Percentiles rank a stretch among this genome's conserved stretches.
Evolutionary conservation across 768 basidiomycete species (phyloP).

Genomic region (Tricholoma hemisulphureum): DNA sequence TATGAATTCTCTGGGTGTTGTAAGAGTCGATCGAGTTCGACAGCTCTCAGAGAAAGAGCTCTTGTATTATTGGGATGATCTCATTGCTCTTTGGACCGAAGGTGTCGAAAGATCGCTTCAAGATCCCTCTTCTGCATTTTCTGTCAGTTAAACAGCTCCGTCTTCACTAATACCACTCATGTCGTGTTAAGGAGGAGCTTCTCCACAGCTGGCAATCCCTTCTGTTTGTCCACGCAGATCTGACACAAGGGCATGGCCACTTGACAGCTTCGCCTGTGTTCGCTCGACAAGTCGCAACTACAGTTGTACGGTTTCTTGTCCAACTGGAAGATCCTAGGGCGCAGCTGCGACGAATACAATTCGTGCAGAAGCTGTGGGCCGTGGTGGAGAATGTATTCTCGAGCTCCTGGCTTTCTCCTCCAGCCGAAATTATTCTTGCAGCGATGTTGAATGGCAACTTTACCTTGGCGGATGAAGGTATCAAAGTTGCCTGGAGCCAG

Average conservation of each 20-base stretch:
- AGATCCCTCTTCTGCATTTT: constrained; percentile 9
- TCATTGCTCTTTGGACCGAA: constrained; percentile 39
- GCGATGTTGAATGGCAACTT: constrained; percentile 46
- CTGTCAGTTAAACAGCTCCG: constrained; percentile 20
- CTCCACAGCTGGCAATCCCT: constrained; percentile 54
- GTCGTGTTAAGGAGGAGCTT: constrained; percentile 33
- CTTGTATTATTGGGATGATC: constrained; percentile 33
- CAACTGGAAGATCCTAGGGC: constrained; percentile 16
- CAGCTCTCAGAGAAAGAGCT: constrained; percentile 40
- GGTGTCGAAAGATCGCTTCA: constrained; percentile 19
- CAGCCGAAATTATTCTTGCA: constrained; percentile 47
- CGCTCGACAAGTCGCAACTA: constrained; percentile 31
- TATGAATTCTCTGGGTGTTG: constrained; percentile 25
- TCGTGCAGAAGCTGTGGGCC: constrained; percentile 49
- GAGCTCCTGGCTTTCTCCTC: constrained; percentile 35
- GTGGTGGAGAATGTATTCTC: constrained; percentile 50
- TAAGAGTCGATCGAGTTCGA: constrained; percentile 26
- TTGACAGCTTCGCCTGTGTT: constrained; percentile 34
- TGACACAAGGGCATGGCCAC: constrained; percentile 38
- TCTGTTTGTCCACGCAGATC: constrained; percentile 47
- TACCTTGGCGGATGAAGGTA: constrained; percentile 34
- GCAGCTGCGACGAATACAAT: constrained; percentile 38
- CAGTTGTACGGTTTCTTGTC: constrained; percentile 37
- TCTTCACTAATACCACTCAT: not conserved
- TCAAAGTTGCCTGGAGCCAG: constrained; percentile 45